Percentiles rank a stretch among this genome's conserved stretches.
Conservation (phyloP, 208 protist genomes). For the Trypanosoma platydactyli region DNA sequence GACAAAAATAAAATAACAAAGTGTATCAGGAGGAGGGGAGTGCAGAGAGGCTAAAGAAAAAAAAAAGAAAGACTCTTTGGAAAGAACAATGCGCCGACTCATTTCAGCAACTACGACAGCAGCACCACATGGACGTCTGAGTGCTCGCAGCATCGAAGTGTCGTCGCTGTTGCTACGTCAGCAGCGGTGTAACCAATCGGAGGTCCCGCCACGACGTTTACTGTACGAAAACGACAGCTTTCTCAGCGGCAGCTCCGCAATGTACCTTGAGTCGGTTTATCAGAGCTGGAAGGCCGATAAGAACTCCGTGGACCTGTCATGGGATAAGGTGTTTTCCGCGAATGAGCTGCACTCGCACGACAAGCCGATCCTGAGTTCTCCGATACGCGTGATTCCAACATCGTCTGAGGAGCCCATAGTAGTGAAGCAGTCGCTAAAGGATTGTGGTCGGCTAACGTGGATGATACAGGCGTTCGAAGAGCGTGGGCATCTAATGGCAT, state of each 20-base stretch:
- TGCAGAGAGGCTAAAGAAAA: background rate
- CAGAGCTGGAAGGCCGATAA: slow-evolving; percentile 78
- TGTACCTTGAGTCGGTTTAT: slow-evolving; percentile 87
- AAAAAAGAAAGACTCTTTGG: slow-evolving; percentile 4
- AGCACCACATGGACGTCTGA: background rate
- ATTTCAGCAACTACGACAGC: slow-evolving; percentile 4
- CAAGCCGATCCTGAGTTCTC: slow-evolving; percentile 48
- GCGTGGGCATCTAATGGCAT: slow-evolving; percentile 76
- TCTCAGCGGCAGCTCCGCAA: slow-evolving; percentile 69
- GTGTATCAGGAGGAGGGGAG: too few species aligned
- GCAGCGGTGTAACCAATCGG: slow-evolving; percentile 17
- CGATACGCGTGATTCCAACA: slow-evolving; percentile 68
- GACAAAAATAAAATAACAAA: background rate
- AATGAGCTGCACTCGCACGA: slow-evolving; percentile 47
- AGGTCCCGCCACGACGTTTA: slow-evolving; percentile 48
- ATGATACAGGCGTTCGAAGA: slow-evolving; percentile 92
- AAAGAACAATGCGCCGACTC: slow-evolving; percentile 67
- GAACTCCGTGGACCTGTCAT: slow-evolving; percentile 73
- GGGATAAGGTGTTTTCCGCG: slow-evolving; percentile 61
- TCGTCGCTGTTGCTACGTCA: slow-evolving; percentile 3
- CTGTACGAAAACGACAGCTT: slow-evolving; percentile 87
- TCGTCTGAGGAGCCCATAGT: slow-evolving; percentile 32
- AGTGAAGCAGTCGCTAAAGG: slow-evolving; percentile 72
- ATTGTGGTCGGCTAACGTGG: slow-evolving; percentile 77
- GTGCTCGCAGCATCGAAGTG: background rate